A percentile compares a stretch with the other conserved stretches of the same genome.
phyloP scores from a whole-genome alignment of 2,329 filamentous ascomycete species.

The Cordyceps javanica region DNA sequence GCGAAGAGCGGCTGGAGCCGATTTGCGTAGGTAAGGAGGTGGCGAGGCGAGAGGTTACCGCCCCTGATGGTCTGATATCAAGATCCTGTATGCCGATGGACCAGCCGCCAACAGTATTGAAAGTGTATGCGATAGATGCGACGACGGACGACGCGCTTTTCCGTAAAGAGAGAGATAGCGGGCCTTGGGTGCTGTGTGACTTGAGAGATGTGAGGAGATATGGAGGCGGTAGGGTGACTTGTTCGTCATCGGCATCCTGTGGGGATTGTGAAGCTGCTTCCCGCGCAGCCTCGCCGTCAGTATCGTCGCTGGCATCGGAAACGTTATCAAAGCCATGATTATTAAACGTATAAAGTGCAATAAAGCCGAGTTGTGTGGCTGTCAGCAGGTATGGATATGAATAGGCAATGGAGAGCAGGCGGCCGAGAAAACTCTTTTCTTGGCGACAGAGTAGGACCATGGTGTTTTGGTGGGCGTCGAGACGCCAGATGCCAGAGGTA shows the following conservation, averaged over 20 bases:
- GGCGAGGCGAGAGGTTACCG: slow-evolving; percentile 31
- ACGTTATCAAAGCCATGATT: slow-evolving; percentile 13
- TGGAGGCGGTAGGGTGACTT: slow-evolving; percentile 20
- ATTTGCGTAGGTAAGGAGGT: slow-evolving; percentile 29
- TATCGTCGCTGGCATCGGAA: slow-evolving; percentile 1
- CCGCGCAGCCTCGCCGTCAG: slow-evolving; percentile 3
- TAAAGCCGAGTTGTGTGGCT: slow-evolving; percentile 65
- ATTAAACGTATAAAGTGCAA: slow-evolving; percentile 70
- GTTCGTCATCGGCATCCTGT: not conserved
- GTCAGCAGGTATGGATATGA: slow-evolving; percentile 71
- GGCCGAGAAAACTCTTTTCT: slow-evolving; percentile 54
- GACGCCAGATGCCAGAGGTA: slow-evolving; percentile 61
- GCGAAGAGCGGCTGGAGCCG: slow-evolving; percentile 16
- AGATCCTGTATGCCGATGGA: slow-evolving; percentile 89
- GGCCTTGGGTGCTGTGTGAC: slow-evolving; percentile 72
- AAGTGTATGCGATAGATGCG: slow-evolving; percentile 82
- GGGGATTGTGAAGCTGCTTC: not conserved
- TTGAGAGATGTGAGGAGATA: slow-evolving; percentile 67
- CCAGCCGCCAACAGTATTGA: slow-evolving; percentile 75
- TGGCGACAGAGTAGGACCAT: slow-evolving; percentile 53
- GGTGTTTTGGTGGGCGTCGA: slow-evolving; percentile 39
- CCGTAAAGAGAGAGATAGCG: slow-evolving; percentile 78
- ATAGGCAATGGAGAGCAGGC: slow-evolving; percentile 64
- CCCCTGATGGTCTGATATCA: slow-evolving; percentile 44
- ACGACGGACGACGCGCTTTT: slow-evolving; percentile 56